Percentiles rank a stretch among this genome's conserved stretches.
Evolutionary conservation across 306 rosid species (phyloP).

Genomic region (Acacia acuminata): DNA sequence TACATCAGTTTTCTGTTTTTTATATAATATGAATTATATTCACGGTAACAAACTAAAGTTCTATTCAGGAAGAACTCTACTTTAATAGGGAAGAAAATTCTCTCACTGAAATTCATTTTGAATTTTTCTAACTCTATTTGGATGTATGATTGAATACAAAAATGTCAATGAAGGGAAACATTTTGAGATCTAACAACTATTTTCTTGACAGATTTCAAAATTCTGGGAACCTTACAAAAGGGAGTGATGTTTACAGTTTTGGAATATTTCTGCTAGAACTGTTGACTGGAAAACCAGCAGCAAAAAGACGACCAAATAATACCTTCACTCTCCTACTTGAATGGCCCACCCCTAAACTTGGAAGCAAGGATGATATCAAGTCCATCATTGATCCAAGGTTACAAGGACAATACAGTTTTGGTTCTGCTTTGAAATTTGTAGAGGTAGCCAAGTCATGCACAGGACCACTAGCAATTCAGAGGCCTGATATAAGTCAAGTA

Average conservation of each 20-base stretch:
- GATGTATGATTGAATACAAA: neutral
- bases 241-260: constrained; percentile 39
- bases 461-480: neutral
- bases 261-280: constrained; percentile 46
- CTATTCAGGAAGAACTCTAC: neutral
- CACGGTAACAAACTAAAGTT: neutral
- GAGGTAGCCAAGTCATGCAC: constrained; percentile 35
- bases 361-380: constrained; percentile 25
- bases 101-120: neutral
- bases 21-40: neutral
- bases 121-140: neutral
- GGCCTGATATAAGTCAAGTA: constrained; percentile 39
- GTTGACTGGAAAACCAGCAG: constrained; percentile 30
- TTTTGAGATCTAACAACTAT: neutral
- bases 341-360: constrained; percentile 29
- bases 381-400: constrained; percentile 32
- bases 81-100: neutral
- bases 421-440: constrained; percentile 32
- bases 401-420: constrained; percentile 16
- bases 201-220: constrained; percentile 9
- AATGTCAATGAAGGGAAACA: neutral
- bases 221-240: constrained; percentile 16
- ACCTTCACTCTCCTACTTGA: constrained; percentile 20
- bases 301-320: constrained; percentile 1
- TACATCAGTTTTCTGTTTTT: neutral